Evolutionary conservation across 495 filamentous ascomycete genomes (phyloP).

Genomic region (Aspergillus biplanus): DNA sequence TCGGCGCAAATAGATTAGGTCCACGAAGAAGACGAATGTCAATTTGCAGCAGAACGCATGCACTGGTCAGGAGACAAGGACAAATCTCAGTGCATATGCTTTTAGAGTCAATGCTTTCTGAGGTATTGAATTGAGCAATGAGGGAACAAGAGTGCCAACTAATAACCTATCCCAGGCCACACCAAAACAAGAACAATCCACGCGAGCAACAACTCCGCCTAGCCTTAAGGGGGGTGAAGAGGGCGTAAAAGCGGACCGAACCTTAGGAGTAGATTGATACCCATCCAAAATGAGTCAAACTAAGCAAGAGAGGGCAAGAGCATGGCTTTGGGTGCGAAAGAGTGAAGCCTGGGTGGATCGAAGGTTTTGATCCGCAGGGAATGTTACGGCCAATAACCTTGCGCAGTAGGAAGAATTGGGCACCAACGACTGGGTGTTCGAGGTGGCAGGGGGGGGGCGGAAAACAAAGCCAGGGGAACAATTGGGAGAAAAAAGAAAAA

Average conservation of each 20-base stretch:
- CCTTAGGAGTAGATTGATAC: constrained; percentile 35
- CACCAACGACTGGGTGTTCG: constrained; percentile 39
- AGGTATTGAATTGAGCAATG: constrained; percentile 18
- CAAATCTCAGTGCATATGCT: constrained; percentile 22
- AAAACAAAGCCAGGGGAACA: constrained; percentile 1
- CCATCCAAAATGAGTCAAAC: constrained; percentile 30
- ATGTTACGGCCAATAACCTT: constrained; percentile 36
- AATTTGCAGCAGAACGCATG: constrained; percentile 28
- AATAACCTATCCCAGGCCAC: constrained; percentile 27
- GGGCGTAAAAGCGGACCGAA: constrained; percentile 32
- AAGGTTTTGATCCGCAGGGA: constrained; percentile 31
- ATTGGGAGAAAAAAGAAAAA: constrained; percentile 14
- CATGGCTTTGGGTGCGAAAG: constrained; percentile 27
- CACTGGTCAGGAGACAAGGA: constrained; percentile 29
- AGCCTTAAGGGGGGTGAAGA: constrained; percentile 30
- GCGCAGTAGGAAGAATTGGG: constrained; percentile 40
- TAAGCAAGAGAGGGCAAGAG: constrained; percentile 27
- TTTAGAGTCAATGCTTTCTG: constrained; percentile 28
- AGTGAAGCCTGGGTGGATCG: constrained; percentile 28
- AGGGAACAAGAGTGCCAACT: constrained; percentile 24
- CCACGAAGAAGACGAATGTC: constrained; percentile 40
- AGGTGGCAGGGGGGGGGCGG: constrained; percentile 28
- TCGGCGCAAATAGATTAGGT: constrained; percentile 40
- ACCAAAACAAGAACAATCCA: constrained; percentile 23
- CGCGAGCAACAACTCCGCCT: constrained; percentile 23